phyloP scores from a whole-genome alignment of 176 grass and related monocot genomes.

The Microstegium vimineum region DNA sequence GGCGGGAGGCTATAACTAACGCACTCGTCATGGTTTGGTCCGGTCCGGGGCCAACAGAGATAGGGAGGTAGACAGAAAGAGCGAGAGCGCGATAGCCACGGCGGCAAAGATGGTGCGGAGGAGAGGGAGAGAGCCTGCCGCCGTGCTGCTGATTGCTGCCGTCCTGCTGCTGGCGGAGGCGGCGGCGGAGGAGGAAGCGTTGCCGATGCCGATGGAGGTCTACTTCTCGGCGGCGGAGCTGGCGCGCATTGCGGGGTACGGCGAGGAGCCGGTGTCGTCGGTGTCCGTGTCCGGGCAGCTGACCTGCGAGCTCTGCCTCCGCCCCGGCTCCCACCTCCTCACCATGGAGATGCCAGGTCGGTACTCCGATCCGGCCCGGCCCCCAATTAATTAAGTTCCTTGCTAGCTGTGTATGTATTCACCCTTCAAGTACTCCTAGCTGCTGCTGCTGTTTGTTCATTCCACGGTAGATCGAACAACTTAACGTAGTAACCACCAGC shows the following conservation, averaged over 20 bases:
- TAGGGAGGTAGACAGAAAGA: rapidly evolving
- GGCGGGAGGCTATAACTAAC: not conserved
- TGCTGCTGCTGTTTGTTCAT: not conserved
- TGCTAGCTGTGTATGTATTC: too few relatives aligned
- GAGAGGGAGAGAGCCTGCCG: not conserved
- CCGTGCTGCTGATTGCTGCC: not conserved
- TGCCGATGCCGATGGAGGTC: conserved; percentile 39
- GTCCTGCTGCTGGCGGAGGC: not conserved
- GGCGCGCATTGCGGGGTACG: conserved; percentile 58
- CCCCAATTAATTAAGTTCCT: too few relatives aligned
- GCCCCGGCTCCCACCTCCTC: conserved; percentile 35
- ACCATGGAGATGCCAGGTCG: conserved; percentile 54
- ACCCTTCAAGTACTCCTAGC: not conserved
- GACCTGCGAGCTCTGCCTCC: conserved; percentile 49
- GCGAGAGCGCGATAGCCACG: not conserved
- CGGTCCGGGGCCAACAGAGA: not conserved
- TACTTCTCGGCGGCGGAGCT: conserved; percentile 57
- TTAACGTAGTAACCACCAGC: not conserved
- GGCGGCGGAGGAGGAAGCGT: not conserved
- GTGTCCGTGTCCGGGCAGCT: conserved; percentile 64
- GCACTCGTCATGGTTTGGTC: not conserved
- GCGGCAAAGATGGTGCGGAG: not conserved
- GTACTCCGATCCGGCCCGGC: too few relatives aligned
- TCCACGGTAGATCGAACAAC: not conserved
- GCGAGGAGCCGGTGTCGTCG: conserved; percentile 62